Evolutionary conservation across 2,329 filamentous ascomycete genomes (phyloP), one percentile per base, ranked within the genome.

Genomic region (Sporothrix pallida): DNA sequence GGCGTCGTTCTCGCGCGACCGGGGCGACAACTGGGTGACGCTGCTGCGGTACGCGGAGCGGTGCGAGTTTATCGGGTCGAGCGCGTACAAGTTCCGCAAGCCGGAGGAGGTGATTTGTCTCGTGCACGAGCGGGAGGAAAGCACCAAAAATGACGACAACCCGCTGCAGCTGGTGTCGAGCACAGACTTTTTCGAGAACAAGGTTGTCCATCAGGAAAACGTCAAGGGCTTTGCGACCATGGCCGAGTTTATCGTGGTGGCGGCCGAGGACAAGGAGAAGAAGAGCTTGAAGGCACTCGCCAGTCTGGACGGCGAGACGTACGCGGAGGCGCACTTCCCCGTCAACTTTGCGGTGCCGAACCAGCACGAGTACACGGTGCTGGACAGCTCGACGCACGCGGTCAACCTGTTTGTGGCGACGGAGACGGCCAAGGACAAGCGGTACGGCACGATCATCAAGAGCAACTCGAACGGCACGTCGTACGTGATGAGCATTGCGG

Each of bases 401-500:
- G 88, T 99, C 74, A 98, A 98, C 83, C 84, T 99, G 74, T 97
- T 98, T 79, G 95, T 98, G 65, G 94, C 92, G 0, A 93, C 93
- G 56, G 91, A 92, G 78, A 87, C 87, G 56, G 84, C 85, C 3
- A 80, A 85, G 70, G 91, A 89, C 20, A 89, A 88, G 70, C 89
- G 92, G 74, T 94, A 93, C 78, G 96, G 96, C 52, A 92, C 92
- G 31, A 93, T 99, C 78, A 90, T 99, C 82, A 99, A 98, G 88
- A 98, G 94, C 80, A 99, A 99, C 84, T 98, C 94, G 78, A 98
- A 99, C 80, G 96, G 96, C 72, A 99, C 96, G 0, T 96, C 93
- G 1, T 99, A 98, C 79, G 93, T 97, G 13, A 85, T 97, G 76
- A 97, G 93, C 81, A 86, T 96, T 31, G 85, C 89, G 68, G 89